phyloP scores from a whole-genome alignment of 805 yeast species.

The Candida ovalis region DNA sequence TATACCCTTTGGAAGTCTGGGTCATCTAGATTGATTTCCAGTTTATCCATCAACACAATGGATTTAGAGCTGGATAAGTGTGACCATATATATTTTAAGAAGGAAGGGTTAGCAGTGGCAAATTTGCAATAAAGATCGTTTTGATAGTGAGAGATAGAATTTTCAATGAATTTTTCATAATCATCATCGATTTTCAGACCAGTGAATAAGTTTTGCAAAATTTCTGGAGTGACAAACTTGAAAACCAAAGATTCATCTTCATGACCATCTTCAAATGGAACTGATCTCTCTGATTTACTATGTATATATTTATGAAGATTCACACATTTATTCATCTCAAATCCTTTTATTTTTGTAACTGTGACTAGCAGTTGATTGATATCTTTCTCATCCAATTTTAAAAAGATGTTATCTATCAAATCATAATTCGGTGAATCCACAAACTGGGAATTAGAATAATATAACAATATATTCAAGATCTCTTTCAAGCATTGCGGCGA shows the following conservation, averaged over 20 bases:
- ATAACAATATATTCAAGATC: slow-evolving; percentile 31
- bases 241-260: slow-evolving; percentile 17
- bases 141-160: slow-evolving; percentile 22
- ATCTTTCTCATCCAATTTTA: slow-evolving; percentile 27
- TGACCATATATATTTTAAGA: slow-evolving; percentile 16
- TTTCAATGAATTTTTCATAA: slow-evolving; percentile 16
- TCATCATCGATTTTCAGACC: slow-evolving; percentile 20
- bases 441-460: slow-evolving; percentile 21
- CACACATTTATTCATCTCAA: slow-evolving; percentile 21
- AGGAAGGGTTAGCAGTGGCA: slow-evolving; percentile 7
- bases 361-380: slow-evolving; percentile 4
- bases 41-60: slow-evolving; percentile 13
- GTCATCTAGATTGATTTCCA: slow-evolving; percentile 18
- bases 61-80: neutral
- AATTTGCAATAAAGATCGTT: slow-evolving; percentile 19
- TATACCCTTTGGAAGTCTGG: slow-evolving; percentile 12
- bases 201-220: slow-evolving; percentile 32
- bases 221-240: slow-evolving; percentile 33
- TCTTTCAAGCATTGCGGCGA: slow-evolving; percentile 27
- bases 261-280: slow-evolving; percentile 2
- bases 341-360: slow-evolving; percentile 12
- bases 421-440: slow-evolving; percentile 27
- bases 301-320: slow-evolving; percentile 20
- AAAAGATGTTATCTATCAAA: slow-evolving; percentile 33
- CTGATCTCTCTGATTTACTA: slow-evolving; percentile 9